A percentile compares a stretch with the other conserved stretches of the same genome.
These are phyloP conservation scores for Novakomyces olei DNA, from an alignment of 805 yeast genomes.

Conservation along the genomic window DNA sequence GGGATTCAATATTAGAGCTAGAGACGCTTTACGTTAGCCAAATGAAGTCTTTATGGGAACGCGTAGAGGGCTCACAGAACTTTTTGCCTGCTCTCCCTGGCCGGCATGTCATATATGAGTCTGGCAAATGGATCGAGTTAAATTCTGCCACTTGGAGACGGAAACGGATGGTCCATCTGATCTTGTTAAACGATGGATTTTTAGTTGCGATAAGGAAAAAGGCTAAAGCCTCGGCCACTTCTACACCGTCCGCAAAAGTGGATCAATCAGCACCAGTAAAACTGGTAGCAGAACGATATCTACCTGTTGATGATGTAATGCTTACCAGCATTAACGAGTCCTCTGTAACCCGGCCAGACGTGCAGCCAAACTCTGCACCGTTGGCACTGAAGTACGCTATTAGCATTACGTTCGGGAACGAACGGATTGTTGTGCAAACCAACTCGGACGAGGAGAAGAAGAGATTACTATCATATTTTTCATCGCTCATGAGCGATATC, in stretches of 20 bases:
- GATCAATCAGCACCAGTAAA: too few relatives aligned
- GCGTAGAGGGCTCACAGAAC: constrained; percentile 81
- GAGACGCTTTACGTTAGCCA: not conserved
- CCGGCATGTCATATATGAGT: constrained; percentile 56
- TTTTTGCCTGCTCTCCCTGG: constrained; percentile 53
- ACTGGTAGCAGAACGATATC: too few relatives aligned
- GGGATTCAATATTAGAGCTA: too few relatives aligned
- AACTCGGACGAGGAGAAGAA: not conserved
- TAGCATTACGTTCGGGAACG: not conserved
- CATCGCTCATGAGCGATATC: too few relatives aligned
- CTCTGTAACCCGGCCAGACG: too few relatives aligned
- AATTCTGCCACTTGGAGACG: constrained; percentile 72
- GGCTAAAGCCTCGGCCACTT: too few relatives aligned
- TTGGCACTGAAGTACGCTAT: too few relatives aligned
- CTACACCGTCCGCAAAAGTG: too few relatives aligned
- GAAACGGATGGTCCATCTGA: constrained; percentile 49
- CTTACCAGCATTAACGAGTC: too few relatives aligned
- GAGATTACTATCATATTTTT: not conserved
- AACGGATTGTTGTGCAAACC: not conserved
- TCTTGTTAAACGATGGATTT: constrained; percentile 54
- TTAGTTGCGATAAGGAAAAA: constrained; percentile 39
- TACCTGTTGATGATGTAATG: too few relatives aligned
- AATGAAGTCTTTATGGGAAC: constrained; percentile 13
- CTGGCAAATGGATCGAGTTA: constrained; percentile 69
- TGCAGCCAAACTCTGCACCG: too few relatives aligned